phyloP scores from a whole-genome alignment of 108 stramenopile genomes.

The Cylindrotheca fusiformis region DNA sequence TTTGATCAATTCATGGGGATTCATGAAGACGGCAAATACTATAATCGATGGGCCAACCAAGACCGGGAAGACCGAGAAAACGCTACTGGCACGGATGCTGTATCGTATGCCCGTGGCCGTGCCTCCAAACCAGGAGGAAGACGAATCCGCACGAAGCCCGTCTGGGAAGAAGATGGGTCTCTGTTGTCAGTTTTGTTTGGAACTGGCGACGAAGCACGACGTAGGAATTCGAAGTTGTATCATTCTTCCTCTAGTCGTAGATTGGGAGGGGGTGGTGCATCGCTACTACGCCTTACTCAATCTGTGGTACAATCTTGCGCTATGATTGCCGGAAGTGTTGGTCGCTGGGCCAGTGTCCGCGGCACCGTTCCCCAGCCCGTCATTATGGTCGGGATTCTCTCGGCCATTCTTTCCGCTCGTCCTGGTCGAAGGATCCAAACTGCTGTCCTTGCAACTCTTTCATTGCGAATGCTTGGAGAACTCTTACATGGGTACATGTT shows the following conservation, averaged over 20 bases:
- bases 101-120: slow-evolving; percentile 19
- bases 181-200: slow-evolving; percentile 31
- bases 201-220: slow-evolving; percentile 4
- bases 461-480: slow-evolving; percentile 61
- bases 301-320: slow-evolving; percentile 1
- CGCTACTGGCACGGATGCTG: slow-evolving; percentile 11
- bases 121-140: background rate
- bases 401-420: slow-evolving; percentile 40
- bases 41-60: slow-evolving; percentile 32
- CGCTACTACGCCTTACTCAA: background rate
- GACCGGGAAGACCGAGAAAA: slow-evolving; percentile 4
- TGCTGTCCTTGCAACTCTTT: slow-evolving; percentile 46
- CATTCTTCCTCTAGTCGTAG: background rate
- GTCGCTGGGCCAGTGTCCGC: slow-evolving; percentile 69
- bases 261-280: background rate
- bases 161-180: slow-evolving; percentile 43
- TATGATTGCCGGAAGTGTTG: slow-evolving; percentile 17
- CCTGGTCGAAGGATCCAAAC: slow-evolving; percentile 36
- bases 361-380: slow-evolving; percentile 70
- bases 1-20: slow-evolving; percentile 36
- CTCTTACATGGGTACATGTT: slow-evolving; percentile 57
- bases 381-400: slow-evolving; percentile 43
- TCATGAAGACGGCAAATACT: slow-evolving; percentile 29
- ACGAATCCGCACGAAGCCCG: slow-evolving; percentile 3
- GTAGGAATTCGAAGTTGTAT: background rate